A percentile compares a stretch with the other conserved stretches of the same genome.
Evolutionary conservation across 345 rosid genomes (phyloP).

Genomic region (Citropsis articulata): DNA sequence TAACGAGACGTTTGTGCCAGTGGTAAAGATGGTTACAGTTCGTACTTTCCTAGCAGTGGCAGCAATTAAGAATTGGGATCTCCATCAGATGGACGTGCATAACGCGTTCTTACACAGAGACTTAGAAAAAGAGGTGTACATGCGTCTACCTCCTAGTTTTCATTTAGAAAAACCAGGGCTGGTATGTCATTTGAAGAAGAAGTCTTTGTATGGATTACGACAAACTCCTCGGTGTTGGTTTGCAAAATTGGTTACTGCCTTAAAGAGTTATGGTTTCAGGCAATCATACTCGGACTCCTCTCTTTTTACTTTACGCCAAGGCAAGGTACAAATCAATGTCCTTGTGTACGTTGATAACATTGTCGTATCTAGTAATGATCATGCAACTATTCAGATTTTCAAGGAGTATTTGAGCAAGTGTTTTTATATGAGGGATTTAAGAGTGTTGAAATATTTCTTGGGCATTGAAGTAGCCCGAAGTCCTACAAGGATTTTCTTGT

Average conservation of each 20-base stretch:
- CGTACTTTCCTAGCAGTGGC: neutral
- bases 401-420: neutral
- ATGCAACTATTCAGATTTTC: neutral
- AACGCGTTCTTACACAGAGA: neutral
- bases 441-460: too few species aligned
- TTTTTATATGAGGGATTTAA: neutral
- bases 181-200: neutral
- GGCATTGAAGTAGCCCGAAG: neutral
- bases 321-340: neutral
- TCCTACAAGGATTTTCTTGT: too few species aligned
- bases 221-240: neutral
- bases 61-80: neutral
- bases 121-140: neutral
- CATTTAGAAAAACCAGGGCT: too few species aligned
- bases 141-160: neutral
- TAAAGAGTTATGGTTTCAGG: neutral
- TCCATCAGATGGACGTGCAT: conserved; percentile 4
- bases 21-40: neutral
- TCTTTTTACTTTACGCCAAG: neutral
- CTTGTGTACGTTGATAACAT: neutral
- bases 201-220: neutral
- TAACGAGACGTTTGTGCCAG: neutral
- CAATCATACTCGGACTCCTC: neutral
- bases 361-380: neutral
- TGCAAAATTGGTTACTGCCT: neutral